Evolutionary conservation across 768 basidiomycete species (phyloP), one percentile per base, ranked within the genome.

Genomic region (Russula sp.): DNA sequence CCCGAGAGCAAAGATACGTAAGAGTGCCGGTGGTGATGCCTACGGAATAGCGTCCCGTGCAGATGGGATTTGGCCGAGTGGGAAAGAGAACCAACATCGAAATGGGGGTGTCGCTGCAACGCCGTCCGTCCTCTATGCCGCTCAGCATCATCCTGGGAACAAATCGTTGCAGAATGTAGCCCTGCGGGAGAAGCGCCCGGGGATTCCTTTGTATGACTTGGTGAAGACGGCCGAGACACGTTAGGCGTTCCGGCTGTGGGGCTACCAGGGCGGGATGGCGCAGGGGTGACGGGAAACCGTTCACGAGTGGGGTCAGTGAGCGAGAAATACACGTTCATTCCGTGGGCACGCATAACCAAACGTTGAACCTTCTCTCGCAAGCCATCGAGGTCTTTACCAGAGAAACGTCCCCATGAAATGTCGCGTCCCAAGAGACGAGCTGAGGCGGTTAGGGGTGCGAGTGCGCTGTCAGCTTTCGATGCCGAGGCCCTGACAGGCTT

Each of bases 261-360:
- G 31, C 63, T 64, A 22, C 51, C 63, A 11, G 59, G 56, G 45
- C 34, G 51, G 10, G 65, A 66, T 8, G 55, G 63, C 0, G 48
- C 59, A 45, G 63, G 66, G 2, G 66, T 61, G 16, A 67, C 59
- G 3, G 61, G 66, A 66, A 88, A 88, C 58, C 72, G 77, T 68
- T 85, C 83, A 47, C 83, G 73, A 20, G 78, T 80, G 0, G 86
- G 82, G 65, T 89, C 85, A 10, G 87, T 79, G n/a, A 89, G 69
- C 0, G 72, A 73, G 64, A 86, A 89, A 68, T 87, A 89, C 44
- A 81, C 71, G 20, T 73, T 75, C 78, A 89, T 77, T 18, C 88
- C 88, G 64, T 85, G 78, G n/a, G 81, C 80, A 8, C 84, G 75
- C 11, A 81, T 82, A 4, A 79, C 77, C 65, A 88, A 75, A 4